These are phyloP conservation scores for Flaveria ramosissima DNA, from an alignment of 129 eudicot species.

Conservation along the genomic window DNA sequence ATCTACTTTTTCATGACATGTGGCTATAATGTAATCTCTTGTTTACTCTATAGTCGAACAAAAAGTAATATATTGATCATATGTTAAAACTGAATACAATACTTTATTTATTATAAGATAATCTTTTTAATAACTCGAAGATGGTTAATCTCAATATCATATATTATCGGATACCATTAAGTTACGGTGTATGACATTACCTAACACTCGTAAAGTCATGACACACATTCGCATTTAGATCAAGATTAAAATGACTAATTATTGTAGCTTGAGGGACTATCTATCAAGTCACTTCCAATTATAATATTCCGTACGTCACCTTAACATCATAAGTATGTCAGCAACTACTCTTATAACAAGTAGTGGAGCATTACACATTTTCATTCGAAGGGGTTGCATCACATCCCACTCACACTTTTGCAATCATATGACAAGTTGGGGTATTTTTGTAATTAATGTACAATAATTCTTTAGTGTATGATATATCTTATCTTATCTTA, in stretches of 20 bases:
- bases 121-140: too few species aligned
- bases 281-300: background rate
- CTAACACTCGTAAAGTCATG: too few species aligned
- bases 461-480: background rate
- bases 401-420: slow-evolving; percentile 29
- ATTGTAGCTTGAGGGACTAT: background rate
- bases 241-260: background rate
- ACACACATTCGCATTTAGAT: background rate
- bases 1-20: background rate
- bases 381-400: slow-evolving; percentile 24
- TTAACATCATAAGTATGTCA: slow-evolving; percentile 23
- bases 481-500: too few species aligned
- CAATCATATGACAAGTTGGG: background rate
- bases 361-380: slow-evolving; percentile 24
- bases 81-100: too few species aligned
- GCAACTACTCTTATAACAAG: background rate
- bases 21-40: background rate
- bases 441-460: background rate
- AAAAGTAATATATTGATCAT: too few species aligned
- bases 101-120: too few species aligned
- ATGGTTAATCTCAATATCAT: too few species aligned
- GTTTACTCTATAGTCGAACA: background rate
- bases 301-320: background rate
- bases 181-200: too few species aligned
- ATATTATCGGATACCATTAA: too few species aligned